Conservation (phyloP, 164 flowering plant genomes). For the Chimonanthus salicifolius region DNA sequence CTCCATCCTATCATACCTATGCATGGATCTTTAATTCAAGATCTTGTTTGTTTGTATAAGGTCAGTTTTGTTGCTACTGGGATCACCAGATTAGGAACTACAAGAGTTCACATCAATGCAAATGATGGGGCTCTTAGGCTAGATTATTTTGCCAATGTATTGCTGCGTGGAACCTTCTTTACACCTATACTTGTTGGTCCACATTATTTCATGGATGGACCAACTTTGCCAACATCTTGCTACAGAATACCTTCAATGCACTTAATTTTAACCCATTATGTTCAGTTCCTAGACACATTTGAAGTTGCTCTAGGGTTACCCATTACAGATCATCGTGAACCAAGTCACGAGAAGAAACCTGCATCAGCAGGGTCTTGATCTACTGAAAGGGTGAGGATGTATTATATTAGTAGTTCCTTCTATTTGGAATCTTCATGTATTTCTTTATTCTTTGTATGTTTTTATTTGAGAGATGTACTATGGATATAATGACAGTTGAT, state of each 20-base stretch:
- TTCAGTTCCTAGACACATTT: neutral
- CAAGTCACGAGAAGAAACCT: neutral
- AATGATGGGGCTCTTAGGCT: neutral
- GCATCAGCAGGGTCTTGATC: neutral
- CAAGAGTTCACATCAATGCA: neutral
- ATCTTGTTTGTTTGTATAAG: neutral
- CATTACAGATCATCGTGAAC: neutral
- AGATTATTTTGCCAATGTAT: neutral
- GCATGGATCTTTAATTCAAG: slow-evolving; percentile 54
- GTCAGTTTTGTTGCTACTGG: neutral
- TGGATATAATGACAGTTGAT: neutral
- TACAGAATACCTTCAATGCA: neutral
- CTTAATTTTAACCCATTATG: no score
- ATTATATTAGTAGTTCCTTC: neutral
- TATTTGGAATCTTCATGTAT: neutral
- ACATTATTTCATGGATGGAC: neutral
- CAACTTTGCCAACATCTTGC: neutral
- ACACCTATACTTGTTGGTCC: neutral
- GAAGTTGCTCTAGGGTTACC: neutral
- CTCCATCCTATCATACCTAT: slow-evolving; percentile 56
- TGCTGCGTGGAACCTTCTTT: no score
- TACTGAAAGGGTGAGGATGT: neutral
- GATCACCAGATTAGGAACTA: neutral
- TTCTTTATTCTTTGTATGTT: neutral
- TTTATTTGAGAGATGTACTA: no score